Evolutionary conservation across 176 grass and related monocot genomes (phyloP), one percentile per base, ranked within the genome.

Genomic region (Rhipidocladum racemiflorum): DNA sequence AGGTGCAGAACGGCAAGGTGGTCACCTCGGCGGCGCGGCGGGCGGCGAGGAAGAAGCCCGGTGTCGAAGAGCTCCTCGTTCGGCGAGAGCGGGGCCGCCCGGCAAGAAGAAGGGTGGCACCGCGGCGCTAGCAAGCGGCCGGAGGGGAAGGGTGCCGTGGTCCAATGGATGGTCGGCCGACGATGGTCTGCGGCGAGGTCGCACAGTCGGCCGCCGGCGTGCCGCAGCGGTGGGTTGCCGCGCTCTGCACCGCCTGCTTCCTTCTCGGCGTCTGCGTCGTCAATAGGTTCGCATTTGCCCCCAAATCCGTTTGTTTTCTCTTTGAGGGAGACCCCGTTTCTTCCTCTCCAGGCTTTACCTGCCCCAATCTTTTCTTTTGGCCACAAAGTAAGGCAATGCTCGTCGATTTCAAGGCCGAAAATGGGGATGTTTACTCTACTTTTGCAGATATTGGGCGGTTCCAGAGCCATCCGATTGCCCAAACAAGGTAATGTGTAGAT

Each of bases 51-150:
- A 98, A 89, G 84, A 89, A 61, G 40, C 85, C 84, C 34, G 85
- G 66, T 98, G 29, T 86, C 81, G 36, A 90, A 93, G 75, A 97
- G 92, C 81, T n/a, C 84, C 29, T 94, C 95, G 6, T 89, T 88
- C 87, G 57, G 72, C 95, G 8, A 80, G 74, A 79, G n/a, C n/a
- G 84, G 54, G n/a, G 23, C 81, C n/a, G 46, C n/a, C 59, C 53
- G 46, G 24, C 32, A 17, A 50, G 14, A 92, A 29, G 65, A 93
- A 91, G 72, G 67, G 24, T 42, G 55, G 7, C 7, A 16, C 54
- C 2, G 9, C 24, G 27, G 2, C 61, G 53, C 25, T 81, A 89
- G 78, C 92, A 79, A 15, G 32, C 46, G 29, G 72, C 23, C 78
- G 81, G 88, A 84, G 50, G 77, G 28, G 71, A 90, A 87, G 81